Base-by-base conservation (phyloP, 176 grass and related monocot species). In the Aegilops sharonensis region DNA sequence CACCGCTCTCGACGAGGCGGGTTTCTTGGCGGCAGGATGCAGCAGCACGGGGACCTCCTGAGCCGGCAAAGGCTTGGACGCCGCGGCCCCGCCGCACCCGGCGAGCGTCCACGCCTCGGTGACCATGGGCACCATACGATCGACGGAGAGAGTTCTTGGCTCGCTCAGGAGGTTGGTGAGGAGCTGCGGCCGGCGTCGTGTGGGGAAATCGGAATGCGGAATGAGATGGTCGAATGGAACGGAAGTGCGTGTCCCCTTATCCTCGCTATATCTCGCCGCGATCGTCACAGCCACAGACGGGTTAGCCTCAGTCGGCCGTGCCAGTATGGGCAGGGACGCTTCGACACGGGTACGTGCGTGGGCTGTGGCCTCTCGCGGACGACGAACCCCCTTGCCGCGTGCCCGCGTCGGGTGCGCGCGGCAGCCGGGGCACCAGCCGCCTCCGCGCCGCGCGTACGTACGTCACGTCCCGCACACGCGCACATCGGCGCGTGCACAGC, bases 71-170 rank as follows among this genome's bases (percentile, higher is more conserved):
- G 68, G 8, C 64, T 75, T 87, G 29, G 88, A 32, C 31, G 52
- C 11, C 4, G 69, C 71, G 6, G 42, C 56, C 56, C 56, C 32
- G 35, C n/a, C 20, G 32, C 89, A 88, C 30, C 85, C 85, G 60
- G 85, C 89, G 14, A 91, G 76, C 29, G 81, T 62, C 89, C 89
- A 91, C 31, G 85, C 68, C 25, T 88, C 81, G 9, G 89, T 88
- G 18, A 48, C 81, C 68, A 91, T 88, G 81, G 89, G 82, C 69
- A 91, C 85, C 85, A 91, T 91, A 18, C 81, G 85, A 56, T 61
- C 31, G 68, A 76, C 23, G 4, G 34, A 32, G 50, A 54, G 56
- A 59, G 56, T 56, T 47, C 45, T 78, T 56, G 34, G 14, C 15
- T 40, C 50, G 1, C 3, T 24, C 10, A 2, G 25, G 45, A 31